phyloP scores from a whole-genome alignment of 2,329 filamentous ascomycete species.

The Ustulina deusta region DNA sequence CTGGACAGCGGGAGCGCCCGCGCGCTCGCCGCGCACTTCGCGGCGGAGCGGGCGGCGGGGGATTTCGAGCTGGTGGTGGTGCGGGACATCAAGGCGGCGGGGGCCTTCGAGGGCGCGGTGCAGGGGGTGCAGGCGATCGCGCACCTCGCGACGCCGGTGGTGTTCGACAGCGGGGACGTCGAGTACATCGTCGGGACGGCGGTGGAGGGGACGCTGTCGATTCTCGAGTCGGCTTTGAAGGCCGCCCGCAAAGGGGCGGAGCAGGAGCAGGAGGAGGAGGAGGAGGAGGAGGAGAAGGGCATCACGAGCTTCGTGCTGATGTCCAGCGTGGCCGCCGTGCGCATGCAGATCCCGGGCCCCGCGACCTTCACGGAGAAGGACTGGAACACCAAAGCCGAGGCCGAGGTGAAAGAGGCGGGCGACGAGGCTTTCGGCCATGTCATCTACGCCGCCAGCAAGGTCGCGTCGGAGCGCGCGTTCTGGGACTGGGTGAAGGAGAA shows the following conservation, averaged over 20 bases:
- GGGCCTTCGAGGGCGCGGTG: constrained; percentile 53
- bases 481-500: constrained; percentile 53
- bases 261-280: too few relatives aligned
- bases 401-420: constrained; percentile 23
- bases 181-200: constrained; percentile 39
- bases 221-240: constrained; percentile 37
- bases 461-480: constrained; percentile 48
- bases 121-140: constrained; percentile 45
- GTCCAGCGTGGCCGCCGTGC: constrained; percentile 43
- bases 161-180: constrained; percentile 37
- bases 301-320: constrained; percentile 46
- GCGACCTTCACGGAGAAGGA: constrained; percentile 28
- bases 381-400: constrained; percentile 29
- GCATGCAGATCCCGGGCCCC: constrained; percentile 1
- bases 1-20: constrained; percentile 36
- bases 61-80: constrained; percentile 47
- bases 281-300: constrained; percentile 24
- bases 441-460: constrained; percentile 51
- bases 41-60: constrained; percentile 26
- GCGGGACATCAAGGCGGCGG: constrained; percentile 48
- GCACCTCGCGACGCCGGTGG: constrained; percentile 41
- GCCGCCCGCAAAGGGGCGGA: too few relatives aligned
- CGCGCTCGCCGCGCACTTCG: constrained; percentile 35
- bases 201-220: constrained; percentile 33
- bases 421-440: constrained; percentile 36